Evolutionary conservation across 495 filamentous ascomycete species (phyloP), one percentile per base, ranked within the genome.

Genomic region (Astrothelium subdiscretum): DNA sequence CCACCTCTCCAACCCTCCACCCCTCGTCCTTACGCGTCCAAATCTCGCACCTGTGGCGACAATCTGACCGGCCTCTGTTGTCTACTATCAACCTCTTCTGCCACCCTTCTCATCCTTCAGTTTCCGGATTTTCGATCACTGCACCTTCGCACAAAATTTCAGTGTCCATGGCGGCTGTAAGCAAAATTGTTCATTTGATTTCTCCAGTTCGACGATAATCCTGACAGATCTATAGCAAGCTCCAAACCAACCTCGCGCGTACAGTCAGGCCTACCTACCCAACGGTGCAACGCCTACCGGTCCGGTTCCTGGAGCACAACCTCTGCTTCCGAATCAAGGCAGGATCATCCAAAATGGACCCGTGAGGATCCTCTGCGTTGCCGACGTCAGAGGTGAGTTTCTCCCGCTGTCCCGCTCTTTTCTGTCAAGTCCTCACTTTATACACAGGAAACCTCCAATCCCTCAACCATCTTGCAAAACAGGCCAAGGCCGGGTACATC

Each of bases 401-500:
- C 24, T 52, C 29, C 40, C 26, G 51, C 29, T 65, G 43, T 51
- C 57, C 59, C 66, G 61, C 62, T 64, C 67, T 59, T 59, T 63
- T 62, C 66, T 67, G 54, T 64, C 57, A 60, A n/a, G 35, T 73
- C 64, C 59, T 63, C 52, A 62, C 44, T 32, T 8, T 1, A 2
- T 67, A 68, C 59, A 66, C 64, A 98, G 94, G 95, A 72, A 96
- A 96, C 72, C 81, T 99, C 59, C 86, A 86, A 75, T 97, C 94
- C 63, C 80, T 99, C 67, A 99, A 99, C 77, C 91, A 97, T 43
- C 85, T 97, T 60, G 95, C 95, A 62, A 91, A 87, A 73, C 85
- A 91, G 70, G 94, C 95, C 59, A 87, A 87, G 69, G 94, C 94
- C 60, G 90, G 96, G 75, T 88, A 95, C 73, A 95, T 99, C 69